Percentiles rank a stretch among this genome's conserved stretches.
Conservation (phyloP, 2,329 filamentous ascomycete species). For the Pseudocercospora eumusae region DNA sequence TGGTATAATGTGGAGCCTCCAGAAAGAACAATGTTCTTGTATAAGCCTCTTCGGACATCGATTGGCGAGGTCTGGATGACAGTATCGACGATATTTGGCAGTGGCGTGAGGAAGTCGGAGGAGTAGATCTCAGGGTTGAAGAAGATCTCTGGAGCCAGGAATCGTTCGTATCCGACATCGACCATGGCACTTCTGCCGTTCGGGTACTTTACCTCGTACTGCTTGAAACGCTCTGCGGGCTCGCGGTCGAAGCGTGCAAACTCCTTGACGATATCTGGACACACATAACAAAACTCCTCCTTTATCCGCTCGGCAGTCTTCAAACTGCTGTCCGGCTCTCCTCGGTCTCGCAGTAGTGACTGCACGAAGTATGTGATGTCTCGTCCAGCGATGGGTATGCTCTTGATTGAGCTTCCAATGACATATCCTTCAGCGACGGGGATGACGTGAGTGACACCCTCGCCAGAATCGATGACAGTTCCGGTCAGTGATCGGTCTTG, state of each 20-base stretch:
- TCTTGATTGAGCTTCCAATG: constrained; percentile 98
- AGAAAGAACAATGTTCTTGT: constrained; percentile 99
- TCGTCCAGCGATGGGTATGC: constrained; percentile 93
- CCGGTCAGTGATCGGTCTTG: constrained; percentile 93
- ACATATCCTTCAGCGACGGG: constrained; percentile 98
- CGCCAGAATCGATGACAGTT: constrained; percentile 97
- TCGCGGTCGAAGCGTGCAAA: constrained; percentile 93
- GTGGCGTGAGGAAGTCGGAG: constrained; percentile 93
- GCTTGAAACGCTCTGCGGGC: constrained; percentile 77
- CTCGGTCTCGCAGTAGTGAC: constrained; percentile 89
- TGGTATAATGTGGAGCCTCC: constrained; percentile 98
- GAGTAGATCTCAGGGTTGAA: constrained; percentile 99
- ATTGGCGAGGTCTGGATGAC: constrained; percentile 98
- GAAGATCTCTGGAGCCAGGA: constrained; percentile 97
- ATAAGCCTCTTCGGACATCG: constrained; percentile 91
- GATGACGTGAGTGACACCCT: constrained; percentile 98
- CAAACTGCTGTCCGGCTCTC: constrained; percentile 92
- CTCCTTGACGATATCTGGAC: constrained; percentile 98
- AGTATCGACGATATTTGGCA: constrained; percentile 90
- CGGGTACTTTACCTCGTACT: constrained; percentile 83
- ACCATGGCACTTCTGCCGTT: constrained; percentile 82
- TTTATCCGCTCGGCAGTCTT: constrained; percentile 99
- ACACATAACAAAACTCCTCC: constrained; percentile 98
- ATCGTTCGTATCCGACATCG: constrained; percentile 96
- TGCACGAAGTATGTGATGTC: constrained; percentile 99